phyloP scores from a whole-genome alignment of 305 asterid species.

The Petunia hybrid region DNA sequence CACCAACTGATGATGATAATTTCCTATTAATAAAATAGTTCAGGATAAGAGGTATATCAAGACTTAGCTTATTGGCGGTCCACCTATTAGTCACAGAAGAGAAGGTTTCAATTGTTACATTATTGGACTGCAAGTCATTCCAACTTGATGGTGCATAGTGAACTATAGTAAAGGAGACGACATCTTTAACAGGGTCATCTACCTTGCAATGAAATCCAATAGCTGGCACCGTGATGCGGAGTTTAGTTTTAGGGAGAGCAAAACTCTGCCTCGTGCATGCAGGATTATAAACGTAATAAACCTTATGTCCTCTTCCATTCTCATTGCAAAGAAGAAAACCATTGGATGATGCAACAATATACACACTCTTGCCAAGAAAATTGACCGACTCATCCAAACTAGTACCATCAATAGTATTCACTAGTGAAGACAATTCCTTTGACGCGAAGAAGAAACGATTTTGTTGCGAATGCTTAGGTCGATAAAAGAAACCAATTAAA shows the following conservation, averaged over 20 bases:
- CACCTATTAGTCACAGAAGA: conserved; percentile 17
- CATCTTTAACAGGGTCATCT: conserved; percentile 1
- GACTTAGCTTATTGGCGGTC: background rate
- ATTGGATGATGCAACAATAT: conserved; percentile 17
- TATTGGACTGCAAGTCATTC: background rate
- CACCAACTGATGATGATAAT: conserved; percentile 26
- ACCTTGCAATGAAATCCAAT: conserved; percentile 28
- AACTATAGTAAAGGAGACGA: background rate
- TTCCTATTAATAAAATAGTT: background rate
- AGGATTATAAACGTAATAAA: conserved; percentile 30
- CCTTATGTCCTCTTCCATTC: background rate
- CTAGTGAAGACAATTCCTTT: too few relatives aligned
- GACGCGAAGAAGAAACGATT: too few relatives aligned
- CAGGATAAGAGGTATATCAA: background rate
- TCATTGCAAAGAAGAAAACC: conserved; percentile 23
- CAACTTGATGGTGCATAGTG: too few relatives aligned
- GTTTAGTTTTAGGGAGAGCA: conserved; percentile 15
- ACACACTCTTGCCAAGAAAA: background rate
- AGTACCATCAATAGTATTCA: background rate
- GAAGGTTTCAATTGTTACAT: conserved; percentile 5
- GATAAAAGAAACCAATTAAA: too few relatives aligned
- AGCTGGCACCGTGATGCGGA: background rate
- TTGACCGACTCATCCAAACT: conserved; percentile 14
- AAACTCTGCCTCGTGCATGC: background rate
- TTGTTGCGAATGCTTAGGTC: too few relatives aligned